These are phyloP conservation scores for Aureobasidium sp. DNA, from an alignment of 2,329 filamentous ascomycete genomes.

Conservation along the genomic window DNA sequence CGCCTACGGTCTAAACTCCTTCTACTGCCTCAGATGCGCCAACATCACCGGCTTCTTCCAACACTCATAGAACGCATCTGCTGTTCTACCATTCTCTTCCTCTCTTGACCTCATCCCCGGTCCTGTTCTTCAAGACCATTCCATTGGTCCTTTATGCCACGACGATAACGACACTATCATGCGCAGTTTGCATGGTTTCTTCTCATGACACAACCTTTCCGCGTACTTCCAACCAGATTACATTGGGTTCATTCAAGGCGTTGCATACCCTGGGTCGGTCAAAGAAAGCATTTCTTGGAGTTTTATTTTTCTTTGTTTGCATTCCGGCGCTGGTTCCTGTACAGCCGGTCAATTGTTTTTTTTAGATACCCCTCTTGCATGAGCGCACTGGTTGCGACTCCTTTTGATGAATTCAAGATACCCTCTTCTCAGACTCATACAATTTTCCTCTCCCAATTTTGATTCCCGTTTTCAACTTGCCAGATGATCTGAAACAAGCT, in stretches of 20 bases:
- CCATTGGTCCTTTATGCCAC: neutral
- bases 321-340: neutral
- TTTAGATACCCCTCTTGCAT: constrained; percentile 9
- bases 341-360: neutral
- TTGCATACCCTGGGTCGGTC: neutral
- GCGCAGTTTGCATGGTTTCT: neutral
- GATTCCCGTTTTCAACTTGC: neutral
- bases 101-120: neutral
- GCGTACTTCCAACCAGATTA: neutral
- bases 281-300: neutral
- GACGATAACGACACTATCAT: constrained; percentile 4
- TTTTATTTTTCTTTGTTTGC: neutral
- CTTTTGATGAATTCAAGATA: neutral
- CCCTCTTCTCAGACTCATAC: neutral
- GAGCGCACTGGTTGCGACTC: neutral
- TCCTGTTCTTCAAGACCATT: neutral
- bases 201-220: neutral
- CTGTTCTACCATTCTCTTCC: neutral
- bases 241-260: neutral
- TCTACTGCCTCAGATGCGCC: constrained; percentile 30
- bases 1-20: constrained; percentile 28
- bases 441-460: neutral
- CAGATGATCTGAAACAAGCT: constrained; percentile 1
- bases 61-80: constrained; percentile 17
- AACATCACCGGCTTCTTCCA: constrained; percentile 25